Percentiles rank a stretch among this genome's conserved stretches.
Evolutionary conservation across 495 filamentous ascomycete genomes (phyloP).

Genomic region (Penicillium simplicissimum): DNA sequence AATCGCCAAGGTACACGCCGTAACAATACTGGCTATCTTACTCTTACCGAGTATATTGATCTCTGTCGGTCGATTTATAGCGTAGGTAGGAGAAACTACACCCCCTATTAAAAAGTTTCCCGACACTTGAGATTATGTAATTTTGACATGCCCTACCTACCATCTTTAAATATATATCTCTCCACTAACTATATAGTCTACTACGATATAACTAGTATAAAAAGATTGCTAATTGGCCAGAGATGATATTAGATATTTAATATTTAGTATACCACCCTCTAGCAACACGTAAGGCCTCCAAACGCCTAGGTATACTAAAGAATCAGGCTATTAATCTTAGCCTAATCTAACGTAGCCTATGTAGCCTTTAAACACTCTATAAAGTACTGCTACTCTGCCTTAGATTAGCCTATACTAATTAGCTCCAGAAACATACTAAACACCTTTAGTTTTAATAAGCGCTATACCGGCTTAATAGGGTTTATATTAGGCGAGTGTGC

Average conservation of each 20-base stretch:
- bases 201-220: neutral
- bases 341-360: neutral
- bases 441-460: neutral
- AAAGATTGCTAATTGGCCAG: neutral
- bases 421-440: neutral
- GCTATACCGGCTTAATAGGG: neutral
- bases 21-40: too few species aligned
- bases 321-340: neutral
- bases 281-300: neutral
- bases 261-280: neutral
- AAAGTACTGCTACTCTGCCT: neutral
- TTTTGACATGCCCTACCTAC: neutral
- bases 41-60: too few species aligned
- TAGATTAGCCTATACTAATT: neutral
- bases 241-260: neutral
- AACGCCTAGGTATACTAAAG: neutral
- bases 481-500: slow-evolving; percentile 1
- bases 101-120: neutral
- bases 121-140: neutral
- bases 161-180: neutral
- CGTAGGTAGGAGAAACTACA: too few species aligned
- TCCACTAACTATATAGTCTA: neutral
- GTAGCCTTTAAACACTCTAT: neutral
- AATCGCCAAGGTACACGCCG: too few species aligned
- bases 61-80: too few species aligned